phyloP scores from a whole-genome alignment of 2,329 filamentous ascomycete genomes.

The Ceratocystis papillata region DNA sequence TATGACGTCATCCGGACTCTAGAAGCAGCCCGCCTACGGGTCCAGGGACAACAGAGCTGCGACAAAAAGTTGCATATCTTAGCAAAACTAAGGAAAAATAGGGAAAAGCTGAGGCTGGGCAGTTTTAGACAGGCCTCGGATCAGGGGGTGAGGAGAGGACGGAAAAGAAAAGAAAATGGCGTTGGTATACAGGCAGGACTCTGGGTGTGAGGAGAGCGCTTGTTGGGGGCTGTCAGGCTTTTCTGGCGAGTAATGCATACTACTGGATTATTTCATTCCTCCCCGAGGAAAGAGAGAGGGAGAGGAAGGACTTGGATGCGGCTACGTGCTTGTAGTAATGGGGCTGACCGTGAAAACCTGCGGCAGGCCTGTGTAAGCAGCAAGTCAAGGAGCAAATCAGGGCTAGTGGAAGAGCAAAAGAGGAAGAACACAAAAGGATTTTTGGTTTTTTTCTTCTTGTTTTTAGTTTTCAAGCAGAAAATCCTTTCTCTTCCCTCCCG shows the following conservation, averaged over 20 bases:
- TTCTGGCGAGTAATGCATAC: no score
- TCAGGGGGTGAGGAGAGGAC: not conserved
- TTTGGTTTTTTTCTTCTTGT: not conserved
- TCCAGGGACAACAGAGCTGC: not conserved
- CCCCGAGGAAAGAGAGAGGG: no score
- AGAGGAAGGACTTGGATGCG: no score
- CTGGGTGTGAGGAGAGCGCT: no score
- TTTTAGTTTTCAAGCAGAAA: not conserved
- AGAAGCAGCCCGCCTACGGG: not conserved
- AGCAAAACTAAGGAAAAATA: no score
- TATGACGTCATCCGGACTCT: conserved; percentile 7
- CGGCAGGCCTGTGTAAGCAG: not conserved
- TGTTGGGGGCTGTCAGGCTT: no score
- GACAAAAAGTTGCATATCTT: not conserved
- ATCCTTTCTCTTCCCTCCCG: not conserved
- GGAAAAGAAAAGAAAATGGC: not conserved
- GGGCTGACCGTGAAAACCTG: no score
- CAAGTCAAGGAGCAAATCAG: not conserved
- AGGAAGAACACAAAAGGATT: not conserved
- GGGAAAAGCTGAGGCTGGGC: no score
- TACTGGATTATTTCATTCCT: no score
- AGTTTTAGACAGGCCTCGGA: not conserved
- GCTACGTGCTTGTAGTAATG: no score
- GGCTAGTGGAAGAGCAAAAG: not conserved
- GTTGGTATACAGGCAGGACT: no score